phyloP scores from a whole-genome alignment of 192 early-diverging fungal genomes.

The Rhizoclosmatium sp. region DNA sequence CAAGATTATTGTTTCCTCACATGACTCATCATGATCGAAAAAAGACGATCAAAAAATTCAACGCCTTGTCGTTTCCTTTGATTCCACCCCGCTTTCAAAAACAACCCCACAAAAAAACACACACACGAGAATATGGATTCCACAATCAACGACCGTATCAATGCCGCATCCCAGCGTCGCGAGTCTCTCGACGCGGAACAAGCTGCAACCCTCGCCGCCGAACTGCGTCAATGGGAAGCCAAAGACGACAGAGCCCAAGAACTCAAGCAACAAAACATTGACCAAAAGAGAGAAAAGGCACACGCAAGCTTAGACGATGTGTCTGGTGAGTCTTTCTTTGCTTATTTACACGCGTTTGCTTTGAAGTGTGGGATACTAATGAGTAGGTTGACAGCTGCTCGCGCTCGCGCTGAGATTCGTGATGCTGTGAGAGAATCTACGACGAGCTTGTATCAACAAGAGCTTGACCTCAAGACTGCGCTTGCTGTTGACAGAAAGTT shows the following conservation, averaged over 20 bases:
- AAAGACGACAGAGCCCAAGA: not conserved
- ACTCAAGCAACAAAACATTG: not conserved
- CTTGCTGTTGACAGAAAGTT: not conserved
- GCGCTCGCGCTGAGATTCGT: not conserved
- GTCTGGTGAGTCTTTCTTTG: not conserved
- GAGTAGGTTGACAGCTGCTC: not conserved
- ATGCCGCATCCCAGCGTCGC: conserved; percentile 1
- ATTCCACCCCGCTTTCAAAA: not conserved
- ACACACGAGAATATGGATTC: not conserved
- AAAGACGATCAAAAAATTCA: not conserved
- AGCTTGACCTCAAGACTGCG: not conserved
- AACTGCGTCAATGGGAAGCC: not conserved
- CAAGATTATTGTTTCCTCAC: not conserved
- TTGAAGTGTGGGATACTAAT: not conserved
- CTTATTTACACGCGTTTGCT: not conserved
- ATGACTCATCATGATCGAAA: conserved; percentile 1
- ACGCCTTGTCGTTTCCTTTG: not conserved
- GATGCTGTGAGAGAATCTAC: conserved; percentile 6
- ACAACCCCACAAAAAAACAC: not conserved
- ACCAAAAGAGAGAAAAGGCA: conserved; percentile 8
- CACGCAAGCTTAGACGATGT: conserved; percentile 12
- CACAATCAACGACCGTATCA: not conserved
- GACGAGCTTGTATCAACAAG: not conserved
- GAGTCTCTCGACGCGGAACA: not conserved
- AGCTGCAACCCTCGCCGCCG: not conserved